Evolutionary conservation across 345 rosid genomes (phyloP).

Genomic region (Hirschfeldia incana): DNA sequence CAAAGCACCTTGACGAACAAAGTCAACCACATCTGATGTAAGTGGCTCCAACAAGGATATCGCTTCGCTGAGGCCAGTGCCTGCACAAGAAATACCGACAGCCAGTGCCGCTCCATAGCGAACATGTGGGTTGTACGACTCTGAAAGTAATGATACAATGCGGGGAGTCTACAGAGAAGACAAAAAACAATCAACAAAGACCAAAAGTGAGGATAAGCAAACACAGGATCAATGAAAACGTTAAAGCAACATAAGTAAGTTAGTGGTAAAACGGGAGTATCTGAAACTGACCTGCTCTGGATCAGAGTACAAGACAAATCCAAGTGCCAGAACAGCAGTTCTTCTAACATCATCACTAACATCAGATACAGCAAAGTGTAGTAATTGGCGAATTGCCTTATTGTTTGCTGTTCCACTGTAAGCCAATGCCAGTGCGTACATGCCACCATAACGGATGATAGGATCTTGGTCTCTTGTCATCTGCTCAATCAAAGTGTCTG

Average conservation of each 20-base stretch:
- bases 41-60: constrained; percentile 95
- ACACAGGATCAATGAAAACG: neutral
- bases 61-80: constrained; percentile 99
- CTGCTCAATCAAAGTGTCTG: constrained; percentile 97
- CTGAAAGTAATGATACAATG: constrained; percentile 91
- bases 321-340: constrained; percentile 98
- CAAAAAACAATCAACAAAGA: neutral
- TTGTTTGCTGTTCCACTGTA: constrained; percentile 98
- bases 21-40: constrained; percentile 96
- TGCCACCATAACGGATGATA: constrained; percentile 96
- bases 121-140: constrained; percentile 98
- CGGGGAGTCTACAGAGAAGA: constrained; percentile 77
- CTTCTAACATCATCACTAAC: constrained; percentile 98
- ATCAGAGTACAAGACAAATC: constrained; percentile 94
- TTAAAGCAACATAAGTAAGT: constrained; percentile 7
- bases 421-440: constrained; percentile 97
- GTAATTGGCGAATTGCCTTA: constrained; percentile 96
- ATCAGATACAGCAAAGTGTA: constrained; percentile 99
- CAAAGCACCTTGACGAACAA: constrained; percentile 99
- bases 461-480: constrained; percentile 99
- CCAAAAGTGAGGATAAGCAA: constrained; percentile 2
- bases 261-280: constrained; percentile 16
- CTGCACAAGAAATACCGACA: constrained; percentile 99
- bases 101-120: constrained; percentile 99
- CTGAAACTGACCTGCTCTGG: constrained; percentile 79